A percentile compares a stretch with the other conserved stretches of the same genome.
Conservation (phyloP, 2,329 filamentous ascomycete species). For the Trichophyton simii region DNA sequence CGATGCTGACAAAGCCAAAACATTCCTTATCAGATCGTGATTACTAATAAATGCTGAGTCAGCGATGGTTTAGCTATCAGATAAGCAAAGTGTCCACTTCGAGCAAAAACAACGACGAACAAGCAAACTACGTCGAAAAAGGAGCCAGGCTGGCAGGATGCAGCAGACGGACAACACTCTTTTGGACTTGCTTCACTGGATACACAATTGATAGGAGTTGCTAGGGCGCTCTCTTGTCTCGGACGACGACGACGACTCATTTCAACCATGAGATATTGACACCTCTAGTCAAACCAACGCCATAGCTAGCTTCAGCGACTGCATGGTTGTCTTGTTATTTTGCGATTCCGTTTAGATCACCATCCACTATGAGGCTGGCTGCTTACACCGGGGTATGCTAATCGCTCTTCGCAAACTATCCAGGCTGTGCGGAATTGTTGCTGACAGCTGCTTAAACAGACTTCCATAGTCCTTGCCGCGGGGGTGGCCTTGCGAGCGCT, state of each 20-base stretch:
- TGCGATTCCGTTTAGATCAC: constrained; percentile 5
- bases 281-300: not conserved
- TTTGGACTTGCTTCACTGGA: not conserved
- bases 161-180: not conserved
- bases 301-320: not conserved
- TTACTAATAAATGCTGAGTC: not conserved
- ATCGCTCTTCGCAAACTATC: not conserved
- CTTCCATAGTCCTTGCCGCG: constrained; percentile 71
- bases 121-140: not conserved
- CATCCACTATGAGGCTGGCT: constrained; percentile 36
- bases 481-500: constrained; percentile 81
- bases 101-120: not conserved
- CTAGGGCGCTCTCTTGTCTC: not conserved
- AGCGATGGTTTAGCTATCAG: not conserved
- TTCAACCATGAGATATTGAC: not conserved
- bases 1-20: not conserved
- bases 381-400: constrained; percentile 40
- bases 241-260: not conserved
- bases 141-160: not conserved
- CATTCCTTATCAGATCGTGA: not conserved
- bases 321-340: not conserved
- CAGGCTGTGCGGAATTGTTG: not conserved
- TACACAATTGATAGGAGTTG: not conserved
- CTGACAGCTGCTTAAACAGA: constrained; percentile 34
- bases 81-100: constrained; percentile 1